phyloP scores from a whole-genome alignment of 1,139 yeast species.

The Blastobotrys aristatus region DNA sequence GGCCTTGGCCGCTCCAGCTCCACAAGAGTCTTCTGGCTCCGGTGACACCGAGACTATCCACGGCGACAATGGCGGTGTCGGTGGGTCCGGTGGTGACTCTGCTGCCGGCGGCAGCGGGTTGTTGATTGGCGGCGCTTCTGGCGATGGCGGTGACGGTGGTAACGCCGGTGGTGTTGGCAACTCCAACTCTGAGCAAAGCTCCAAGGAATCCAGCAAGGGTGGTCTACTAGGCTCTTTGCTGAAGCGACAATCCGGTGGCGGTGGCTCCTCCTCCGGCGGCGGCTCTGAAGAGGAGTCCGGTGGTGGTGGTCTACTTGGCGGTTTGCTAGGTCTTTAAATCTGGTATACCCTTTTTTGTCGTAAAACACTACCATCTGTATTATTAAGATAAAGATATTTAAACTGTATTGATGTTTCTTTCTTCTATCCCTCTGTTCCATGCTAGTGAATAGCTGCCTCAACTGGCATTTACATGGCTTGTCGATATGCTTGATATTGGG shows the following conservation, averaged over 20 bases:
- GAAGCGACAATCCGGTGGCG: slow-evolving; percentile 1
- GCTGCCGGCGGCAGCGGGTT: slow-evolving; percentile 1
- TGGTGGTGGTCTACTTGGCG: background rate
- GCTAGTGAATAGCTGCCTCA: too few relatives aligned
- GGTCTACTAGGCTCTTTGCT: background rate
- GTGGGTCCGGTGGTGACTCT: background rate
- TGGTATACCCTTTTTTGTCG: too few relatives aligned
- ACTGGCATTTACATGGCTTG: too few relatives aligned
- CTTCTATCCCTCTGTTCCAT: too few relatives aligned
- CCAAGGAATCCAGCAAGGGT: background rate
- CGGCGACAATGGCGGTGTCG: slow-evolving; percentile 6
- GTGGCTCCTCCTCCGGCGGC: background rate
- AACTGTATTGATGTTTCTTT: too few relatives aligned
- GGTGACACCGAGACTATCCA: background rate
- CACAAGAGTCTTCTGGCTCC: background rate
- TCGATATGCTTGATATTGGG: too few relatives aligned
- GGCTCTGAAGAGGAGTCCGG: background rate
- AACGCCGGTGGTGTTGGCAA: background rate
- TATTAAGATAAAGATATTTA: too few relatives aligned
- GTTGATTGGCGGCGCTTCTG: background rate
- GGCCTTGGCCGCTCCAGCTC: background rate
- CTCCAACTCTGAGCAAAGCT: background rate
- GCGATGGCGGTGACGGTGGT: background rate
- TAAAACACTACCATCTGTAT: too few relatives aligned
- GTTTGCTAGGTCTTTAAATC: background rate